Percentiles rank a stretch among this genome's conserved stretches.
phyloP scores from a whole-genome alignment of 202 grass and related monocot genomes.

The Cymbopogon flexuosus region DNA sequence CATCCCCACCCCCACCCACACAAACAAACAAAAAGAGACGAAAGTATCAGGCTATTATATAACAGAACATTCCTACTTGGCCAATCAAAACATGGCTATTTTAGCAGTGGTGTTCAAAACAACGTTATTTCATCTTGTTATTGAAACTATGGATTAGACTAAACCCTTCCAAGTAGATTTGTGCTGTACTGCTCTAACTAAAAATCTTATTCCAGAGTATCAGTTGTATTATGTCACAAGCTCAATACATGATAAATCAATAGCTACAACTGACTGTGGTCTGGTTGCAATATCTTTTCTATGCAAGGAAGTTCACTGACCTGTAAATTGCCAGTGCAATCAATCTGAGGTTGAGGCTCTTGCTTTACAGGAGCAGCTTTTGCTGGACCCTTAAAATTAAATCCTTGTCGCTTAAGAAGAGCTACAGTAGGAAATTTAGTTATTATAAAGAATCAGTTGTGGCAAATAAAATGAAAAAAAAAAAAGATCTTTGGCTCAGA shows the following conservation, averaged over 20 bases:
- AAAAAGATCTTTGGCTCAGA: constrained; percentile 1
- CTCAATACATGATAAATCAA: constrained; percentile 19
- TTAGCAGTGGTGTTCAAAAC: background rate
- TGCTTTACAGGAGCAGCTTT: constrained; percentile 83
- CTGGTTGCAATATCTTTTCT: constrained; percentile 15
- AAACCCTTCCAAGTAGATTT: constrained; percentile 15
- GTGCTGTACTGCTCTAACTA: background rate
- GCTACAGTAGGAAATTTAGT: constrained; percentile 43
- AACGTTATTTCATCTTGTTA: background rate
- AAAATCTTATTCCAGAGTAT: constrained; percentile 11
- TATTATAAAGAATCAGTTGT: background rate
- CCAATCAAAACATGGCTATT: background rate
- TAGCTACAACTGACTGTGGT: constrained; percentile 1
- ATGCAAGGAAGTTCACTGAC: constrained; percentile 42
- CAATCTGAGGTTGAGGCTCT: constrained; percentile 86
- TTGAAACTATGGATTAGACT: background rate
- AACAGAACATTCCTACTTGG: background rate
- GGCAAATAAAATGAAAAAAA: background rate
- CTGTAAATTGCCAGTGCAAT: constrained; percentile 94
- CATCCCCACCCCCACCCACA: background rate
- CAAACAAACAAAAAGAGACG: background rate
- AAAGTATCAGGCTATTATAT: background rate
- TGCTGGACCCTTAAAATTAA: constrained; percentile 68
- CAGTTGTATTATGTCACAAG: constrained; percentile 19
- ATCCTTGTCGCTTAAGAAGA: constrained; percentile 85